phyloP scores from a whole-genome alignment of 2,329 filamentous ascomycete species.

The Colletotrichum coccodes region DNA sequence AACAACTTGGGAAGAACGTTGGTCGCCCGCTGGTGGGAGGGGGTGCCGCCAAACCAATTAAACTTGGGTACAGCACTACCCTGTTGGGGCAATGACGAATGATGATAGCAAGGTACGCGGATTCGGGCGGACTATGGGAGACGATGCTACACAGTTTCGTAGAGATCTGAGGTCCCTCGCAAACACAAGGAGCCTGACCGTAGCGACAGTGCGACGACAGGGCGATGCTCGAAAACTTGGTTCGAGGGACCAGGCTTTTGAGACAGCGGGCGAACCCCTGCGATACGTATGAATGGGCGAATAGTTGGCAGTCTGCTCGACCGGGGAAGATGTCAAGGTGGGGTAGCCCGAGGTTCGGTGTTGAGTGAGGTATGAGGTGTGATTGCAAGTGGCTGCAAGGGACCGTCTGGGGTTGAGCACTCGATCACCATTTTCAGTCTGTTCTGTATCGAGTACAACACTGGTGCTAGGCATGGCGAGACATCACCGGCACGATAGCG shows the following conservation, averaged over 20 bases:
- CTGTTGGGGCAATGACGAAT: constrained; percentile 20
- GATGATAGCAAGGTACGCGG: constrained; percentile 5
- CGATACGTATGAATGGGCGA: constrained; percentile 18
- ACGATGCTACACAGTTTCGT: not conserved
- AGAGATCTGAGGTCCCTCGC: not conserved
- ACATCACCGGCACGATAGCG: not conserved
- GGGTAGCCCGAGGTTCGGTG: not conserved
- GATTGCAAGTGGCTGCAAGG: constrained; percentile 26
- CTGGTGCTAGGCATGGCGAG: not conserved
- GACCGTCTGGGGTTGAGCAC: constrained; percentile 27
- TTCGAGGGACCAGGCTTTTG: constrained; percentile 1
- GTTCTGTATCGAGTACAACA: not conserved
- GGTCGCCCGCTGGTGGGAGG: not conserved
- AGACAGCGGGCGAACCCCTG: constrained; percentile 12
- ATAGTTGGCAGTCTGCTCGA: constrained; percentile 12
- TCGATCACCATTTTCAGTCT: not conserved
- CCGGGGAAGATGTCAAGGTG: not conserved
- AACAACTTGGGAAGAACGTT: constrained; percentile 14
- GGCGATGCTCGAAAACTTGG: not conserved
- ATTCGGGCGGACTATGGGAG: not conserved
- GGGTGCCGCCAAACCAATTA: constrained; percentile 12
- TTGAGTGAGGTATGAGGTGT: not conserved
- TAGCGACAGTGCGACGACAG: not conserved
- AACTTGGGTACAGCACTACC: not conserved
- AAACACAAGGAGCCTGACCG: constrained; percentile 2